These are phyloP conservation scores for Amanita subjunquillea DNA, from an alignment of 768 basidiomycete genomes.

Conservation along the genomic window DNA sequence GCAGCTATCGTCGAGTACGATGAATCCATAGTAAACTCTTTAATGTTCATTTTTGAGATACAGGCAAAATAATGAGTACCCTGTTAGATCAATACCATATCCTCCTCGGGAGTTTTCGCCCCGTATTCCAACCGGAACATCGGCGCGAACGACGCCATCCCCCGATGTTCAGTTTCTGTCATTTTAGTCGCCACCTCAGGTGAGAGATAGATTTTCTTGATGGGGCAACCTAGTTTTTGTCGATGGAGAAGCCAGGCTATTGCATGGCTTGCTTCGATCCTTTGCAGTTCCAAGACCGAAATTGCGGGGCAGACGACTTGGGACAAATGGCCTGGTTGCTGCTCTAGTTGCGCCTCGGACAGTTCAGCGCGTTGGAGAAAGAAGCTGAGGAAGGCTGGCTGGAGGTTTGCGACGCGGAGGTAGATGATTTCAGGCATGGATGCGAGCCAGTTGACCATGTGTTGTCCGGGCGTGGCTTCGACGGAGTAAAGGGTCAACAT, in stretches of 20 bases:
- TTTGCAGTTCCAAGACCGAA: constrained; percentile 35
- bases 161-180: constrained; percentile 14
- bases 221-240: constrained; percentile 27
- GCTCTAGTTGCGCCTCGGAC: background rate
- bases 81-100: constrained; percentile 11
- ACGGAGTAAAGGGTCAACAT: constrained; percentile 43
- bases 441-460: constrained; percentile 40
- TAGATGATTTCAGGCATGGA: constrained; percentile 48
- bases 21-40: background rate
- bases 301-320: constrained; percentile 34
- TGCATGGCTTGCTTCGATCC: constrained; percentile 20
- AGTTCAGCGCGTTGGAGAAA: constrained; percentile 31
- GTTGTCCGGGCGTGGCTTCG: constrained; percentile 19
- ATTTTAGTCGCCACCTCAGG: constrained; percentile 16
- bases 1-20: background rate
- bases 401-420: constrained; percentile 37
- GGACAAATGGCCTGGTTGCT: background rate
- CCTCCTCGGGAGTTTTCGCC: constrained; percentile 37
- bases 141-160: constrained; percentile 18
- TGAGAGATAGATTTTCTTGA: constrained; percentile 39
- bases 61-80: background rate
- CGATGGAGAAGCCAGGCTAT: constrained; percentile 26
- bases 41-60: background rate
- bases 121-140: constrained; percentile 23
- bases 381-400: constrained; percentile 30